These are phyloP conservation scores for Fonsecaea monophora DNA, from an alignment of 2,329 filamentous ascomycete genomes.

Conservation along the genomic window DNA sequence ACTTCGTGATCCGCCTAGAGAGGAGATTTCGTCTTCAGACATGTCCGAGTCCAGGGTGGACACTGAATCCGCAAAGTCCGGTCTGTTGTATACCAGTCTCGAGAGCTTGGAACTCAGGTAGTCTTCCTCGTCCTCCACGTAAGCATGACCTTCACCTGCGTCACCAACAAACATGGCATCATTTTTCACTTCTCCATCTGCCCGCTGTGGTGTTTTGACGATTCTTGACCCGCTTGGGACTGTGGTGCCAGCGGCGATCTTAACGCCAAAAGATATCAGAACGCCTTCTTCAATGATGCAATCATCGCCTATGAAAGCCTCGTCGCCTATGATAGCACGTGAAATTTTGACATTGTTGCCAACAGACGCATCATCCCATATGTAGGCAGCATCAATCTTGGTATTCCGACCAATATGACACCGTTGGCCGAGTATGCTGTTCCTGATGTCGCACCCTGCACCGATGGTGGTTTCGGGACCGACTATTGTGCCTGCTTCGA, in stretches of 20 bases:
- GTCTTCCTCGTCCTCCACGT: slow-evolving; percentile 71
- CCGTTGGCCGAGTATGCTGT: slow-evolving; percentile 80
- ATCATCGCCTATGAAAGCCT: slow-evolving; percentile 72
- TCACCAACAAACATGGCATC: slow-evolving; percentile 60
- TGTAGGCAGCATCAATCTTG: slow-evolving; percentile 76
- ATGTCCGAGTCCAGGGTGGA: slow-evolving; percentile 68
- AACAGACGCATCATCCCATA: slow-evolving; percentile 85
- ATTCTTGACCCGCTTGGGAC: slow-evolving; percentile 36
- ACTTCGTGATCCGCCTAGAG: slow-evolving; percentile 62
- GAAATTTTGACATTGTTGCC: slow-evolving; percentile 75
- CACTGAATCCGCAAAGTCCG: slow-evolving; percentile 62
- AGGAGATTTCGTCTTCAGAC: slow-evolving; percentile 49
- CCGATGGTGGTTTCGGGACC: slow-evolving; percentile 79
- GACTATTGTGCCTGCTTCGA: slow-evolving; percentile 74
- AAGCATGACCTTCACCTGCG: slow-evolving; percentile 68
- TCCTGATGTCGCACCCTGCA: slow-evolving; percentile 70
- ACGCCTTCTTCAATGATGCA: slow-evolving; percentile 74
- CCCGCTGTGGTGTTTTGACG: slow-evolving; percentile 23
- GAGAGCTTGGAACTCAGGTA: slow-evolving; percentile 66
- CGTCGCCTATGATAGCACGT: slow-evolving; percentile 77
- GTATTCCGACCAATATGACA: slow-evolving; percentile 89
- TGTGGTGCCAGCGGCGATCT: slow-evolving; percentile 48
- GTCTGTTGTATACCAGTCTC: slow-evolving; percentile 57
- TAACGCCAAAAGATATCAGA: slow-evolving; percentile 79
- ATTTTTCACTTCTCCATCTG: slow-evolving; percentile 49